Evolutionary conservation across 2,329 filamentous ascomycete genomes (phyloP).

Genomic region (Diaporthe citrichinensis): DNA sequence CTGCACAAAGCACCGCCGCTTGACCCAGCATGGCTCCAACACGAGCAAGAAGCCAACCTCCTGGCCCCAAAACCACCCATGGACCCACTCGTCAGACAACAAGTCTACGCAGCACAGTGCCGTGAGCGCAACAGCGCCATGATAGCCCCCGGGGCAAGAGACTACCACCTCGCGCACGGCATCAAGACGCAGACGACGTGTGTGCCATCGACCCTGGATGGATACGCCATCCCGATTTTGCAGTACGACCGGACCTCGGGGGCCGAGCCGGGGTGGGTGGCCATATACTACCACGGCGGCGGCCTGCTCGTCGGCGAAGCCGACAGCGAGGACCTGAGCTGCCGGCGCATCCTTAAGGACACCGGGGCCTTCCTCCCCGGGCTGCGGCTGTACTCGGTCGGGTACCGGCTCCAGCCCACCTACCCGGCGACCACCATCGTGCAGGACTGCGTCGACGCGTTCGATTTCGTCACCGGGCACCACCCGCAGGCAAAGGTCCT

Average conservation of each 20-base stretch:
- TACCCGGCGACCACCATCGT: constrained; percentile 57
- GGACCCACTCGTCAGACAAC: constrained; percentile 53
- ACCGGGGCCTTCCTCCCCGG: constrained; percentile 42
- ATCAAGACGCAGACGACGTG: constrained; percentile 50
- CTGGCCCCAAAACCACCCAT: constrained; percentile 46
- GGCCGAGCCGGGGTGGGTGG: constrained; percentile 44
- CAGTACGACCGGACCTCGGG: constrained; percentile 48
- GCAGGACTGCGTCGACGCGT: constrained; percentile 57
- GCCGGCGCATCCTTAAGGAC: constrained; percentile 56
- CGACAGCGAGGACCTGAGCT: constrained; percentile 64
- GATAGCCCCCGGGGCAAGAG: constrained; percentile 52
- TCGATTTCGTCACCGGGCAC: constrained; percentile 45
- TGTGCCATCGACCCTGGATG: constrained; percentile 52
- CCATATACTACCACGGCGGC: constrained; percentile 65
- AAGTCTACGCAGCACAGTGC: constrained; percentile 58
- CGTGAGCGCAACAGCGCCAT: constrained; percentile 54
- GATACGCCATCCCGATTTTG: constrained; percentile 54
- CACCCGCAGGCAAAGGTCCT: constrained; percentile 47
- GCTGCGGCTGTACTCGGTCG: constrained; percentile 58
- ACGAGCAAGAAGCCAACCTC: constrained; percentile 52
- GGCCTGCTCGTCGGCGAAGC: constrained; percentile 62
- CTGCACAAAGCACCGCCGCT: constrained; percentile 54
- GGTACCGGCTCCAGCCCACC: constrained; percentile 61
- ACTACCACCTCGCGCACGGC: constrained; percentile 54
- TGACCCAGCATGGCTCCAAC: constrained; percentile 57